These are phyloP conservation scores for Boletus edulis DNA, from an alignment of 768 basidiomycete species.

Conservation along the genomic window DNA sequence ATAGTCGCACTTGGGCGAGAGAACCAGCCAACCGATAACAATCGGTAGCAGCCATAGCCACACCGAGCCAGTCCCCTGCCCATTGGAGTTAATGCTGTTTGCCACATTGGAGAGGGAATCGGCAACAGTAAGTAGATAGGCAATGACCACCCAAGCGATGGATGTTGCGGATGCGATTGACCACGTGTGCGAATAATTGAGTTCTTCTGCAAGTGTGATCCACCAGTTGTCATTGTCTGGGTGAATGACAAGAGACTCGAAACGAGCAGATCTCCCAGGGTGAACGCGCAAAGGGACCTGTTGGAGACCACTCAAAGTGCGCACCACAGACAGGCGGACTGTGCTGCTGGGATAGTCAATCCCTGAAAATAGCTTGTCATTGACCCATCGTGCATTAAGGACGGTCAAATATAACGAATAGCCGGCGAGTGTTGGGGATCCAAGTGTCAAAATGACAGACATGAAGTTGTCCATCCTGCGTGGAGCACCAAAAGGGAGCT, in stretches of 20 bases:
- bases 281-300: conserved; percentile 39
- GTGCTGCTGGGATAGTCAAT: conserved; percentile 24
- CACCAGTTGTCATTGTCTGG: conserved; percentile 45
- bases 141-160: conserved; percentile 44
- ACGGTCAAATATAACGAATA: conserved; percentile 45
- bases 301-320: conserved; percentile 39
- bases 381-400: conserved; percentile 45
- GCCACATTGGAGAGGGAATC: conserved; percentile 16
- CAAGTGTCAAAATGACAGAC: conserved; percentile 42
- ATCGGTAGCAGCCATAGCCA: conserved; percentile 46
- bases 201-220: conserved; percentile 29
- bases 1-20: conserved; percentile 40
- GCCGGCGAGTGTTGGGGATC: conserved; percentile 43
- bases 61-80: conserved; percentile 38
- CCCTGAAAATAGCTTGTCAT: conserved; percentile 29
- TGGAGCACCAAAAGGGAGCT: conserved; percentile 46
- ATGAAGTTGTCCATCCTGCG: conserved; percentile 41
- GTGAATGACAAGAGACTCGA: conserved; percentile 43
- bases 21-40: conserved; percentile 39
- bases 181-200: conserved; percentile 42
- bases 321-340: conserved; percentile 24
- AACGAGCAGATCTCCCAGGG: conserved; percentile 22
- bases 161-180: conserved; percentile 38
- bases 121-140: conserved; percentile 30
- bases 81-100: conserved; percentile 29